Conservation (phyloP, 2,329 filamentous ascomycete species). For the Huntiella savannae region DNA sequence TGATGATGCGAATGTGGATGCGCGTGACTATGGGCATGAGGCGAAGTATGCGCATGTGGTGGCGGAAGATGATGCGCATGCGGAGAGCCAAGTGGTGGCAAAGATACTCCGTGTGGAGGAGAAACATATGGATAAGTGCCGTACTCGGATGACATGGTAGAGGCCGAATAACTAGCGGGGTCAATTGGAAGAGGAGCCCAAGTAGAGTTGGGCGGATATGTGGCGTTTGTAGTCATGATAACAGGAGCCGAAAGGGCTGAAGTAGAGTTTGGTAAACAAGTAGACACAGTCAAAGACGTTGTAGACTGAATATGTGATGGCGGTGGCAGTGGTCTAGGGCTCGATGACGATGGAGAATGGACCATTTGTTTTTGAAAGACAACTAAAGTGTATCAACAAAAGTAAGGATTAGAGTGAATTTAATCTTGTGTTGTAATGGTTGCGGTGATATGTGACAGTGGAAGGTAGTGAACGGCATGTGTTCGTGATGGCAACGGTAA, state of each 20-base stretch:
- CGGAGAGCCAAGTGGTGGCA: conserved; percentile 27
- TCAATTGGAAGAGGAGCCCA: conserved; percentile 1
- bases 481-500: too few relatives aligned
- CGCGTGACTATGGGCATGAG: conserved; percentile 19
- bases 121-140: conserved; percentile 2
- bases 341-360: too few relatives aligned
- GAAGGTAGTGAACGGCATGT: too few relatives aligned
- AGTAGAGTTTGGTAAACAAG: neutral
- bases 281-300: neutral
- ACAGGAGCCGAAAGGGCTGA: neutral
- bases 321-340: too few relatives aligned
- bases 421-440: too few relatives aligned
- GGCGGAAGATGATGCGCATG: conserved; percentile 32
- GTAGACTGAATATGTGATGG: neutral
- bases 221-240: conserved; percentile 5
- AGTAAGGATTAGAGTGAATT: too few relatives aligned
- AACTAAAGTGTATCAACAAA: too few relatives aligned
- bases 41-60: conserved; percentile 14
- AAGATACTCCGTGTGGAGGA: conserved; percentile 2
- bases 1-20: conserved; percentile 28
- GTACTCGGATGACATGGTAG: conserved; percentile 1
- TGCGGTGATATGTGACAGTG: too few relatives aligned
- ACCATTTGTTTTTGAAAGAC: too few relatives aligned
- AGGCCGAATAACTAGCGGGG: neutral
- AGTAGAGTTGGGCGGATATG: neutral